A percentile compares a stretch with the other conserved stretches of the same genome.
These are phyloP conservation scores for Eragrostis nindensis DNA, from an alignment of 176 grass and related monocot species.

Conservation along the genomic window DNA sequence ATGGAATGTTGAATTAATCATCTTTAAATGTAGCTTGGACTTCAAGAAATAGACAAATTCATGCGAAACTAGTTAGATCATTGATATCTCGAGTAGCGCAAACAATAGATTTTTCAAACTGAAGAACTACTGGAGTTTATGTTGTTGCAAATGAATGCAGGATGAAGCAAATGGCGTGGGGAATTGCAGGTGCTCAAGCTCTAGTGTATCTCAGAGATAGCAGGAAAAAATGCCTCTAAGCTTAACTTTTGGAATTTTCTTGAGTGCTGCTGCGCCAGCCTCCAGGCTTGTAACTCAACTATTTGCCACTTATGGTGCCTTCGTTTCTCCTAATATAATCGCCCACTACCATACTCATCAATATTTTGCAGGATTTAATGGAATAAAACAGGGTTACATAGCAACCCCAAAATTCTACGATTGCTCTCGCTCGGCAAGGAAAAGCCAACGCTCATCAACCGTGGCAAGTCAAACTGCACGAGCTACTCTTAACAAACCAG, in stretches of 20 bases:
- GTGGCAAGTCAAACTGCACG: neutral
- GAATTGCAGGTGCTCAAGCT: neutral
- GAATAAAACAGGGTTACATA: neutral
- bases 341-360: neutral
- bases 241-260: neutral
- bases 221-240: neutral
- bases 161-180: neutral
- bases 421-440: neutral
- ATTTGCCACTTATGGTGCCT: too few species aligned
- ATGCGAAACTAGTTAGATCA: neutral
- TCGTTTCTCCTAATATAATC: neutral
- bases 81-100: neutral
- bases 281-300: too few species aligned
- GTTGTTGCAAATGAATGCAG: neutral
- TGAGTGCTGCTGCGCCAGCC: too few species aligned
- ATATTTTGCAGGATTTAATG: neutral
- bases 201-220: neutral
- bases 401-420: neutral
- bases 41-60: constrained; percentile 7
- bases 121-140: neutral
- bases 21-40: neutral
- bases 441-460: neutral
- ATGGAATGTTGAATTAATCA: constrained; percentile 33
- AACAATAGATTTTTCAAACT: neutral
- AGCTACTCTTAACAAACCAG: neutral